These are phyloP conservation scores for Cladosporium sp. DNA, from an alignment of 2,329 filamentous ascomycete species.

Conservation along the genomic window DNA sequence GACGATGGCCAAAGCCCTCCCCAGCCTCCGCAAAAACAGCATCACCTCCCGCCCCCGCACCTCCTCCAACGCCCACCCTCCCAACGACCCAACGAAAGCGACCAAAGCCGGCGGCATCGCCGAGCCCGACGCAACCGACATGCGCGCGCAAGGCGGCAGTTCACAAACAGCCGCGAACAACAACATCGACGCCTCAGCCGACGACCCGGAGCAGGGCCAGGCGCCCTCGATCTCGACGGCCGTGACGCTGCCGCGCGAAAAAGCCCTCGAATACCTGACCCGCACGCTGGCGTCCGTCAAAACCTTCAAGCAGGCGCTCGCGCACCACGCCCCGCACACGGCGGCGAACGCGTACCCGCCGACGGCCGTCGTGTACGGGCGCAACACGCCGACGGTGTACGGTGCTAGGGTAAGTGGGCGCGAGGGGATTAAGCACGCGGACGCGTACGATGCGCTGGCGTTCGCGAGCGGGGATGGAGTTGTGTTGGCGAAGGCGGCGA, in stretches of 20 bases:
- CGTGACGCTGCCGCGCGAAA: conserved; percentile 50
- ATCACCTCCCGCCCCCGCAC: conserved; percentile 13
- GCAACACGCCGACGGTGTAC: conserved; percentile 77
- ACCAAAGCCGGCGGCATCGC: conserved; percentile 21
- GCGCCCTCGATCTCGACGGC: conserved; percentile 29
- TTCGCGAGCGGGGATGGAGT: conserved; percentile 89
- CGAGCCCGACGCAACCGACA: conserved; percentile 23
- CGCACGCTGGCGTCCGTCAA: conserved; percentile 67
- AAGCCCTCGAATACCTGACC: conserved; percentile 60
- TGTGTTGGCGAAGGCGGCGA: conserved; percentile 75
- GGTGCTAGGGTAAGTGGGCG: conserved; percentile 67
- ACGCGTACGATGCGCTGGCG: conserved; percentile 78
- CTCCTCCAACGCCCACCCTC: neutral
- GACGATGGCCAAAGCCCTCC: conserved; percentile 43
- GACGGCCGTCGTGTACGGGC: conserved; percentile 76
- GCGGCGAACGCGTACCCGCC: conserved; percentile 73
- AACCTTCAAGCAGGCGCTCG: conserved; percentile 69
- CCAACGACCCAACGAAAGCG: conserved; percentile 5
- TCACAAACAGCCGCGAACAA: conserved; percentile 24
- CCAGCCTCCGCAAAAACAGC: conserved; percentile 26
- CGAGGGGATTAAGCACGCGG: conserved; percentile 67
- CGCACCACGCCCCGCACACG: conserved; percentile 54
- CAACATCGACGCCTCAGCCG: conserved; percentile 34
- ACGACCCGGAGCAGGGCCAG: conserved; percentile 6
- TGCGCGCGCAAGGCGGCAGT: conserved; percentile 28